Evolutionary conservation across 192 early-diverging fungal species (phyloP), one percentile per base, ranked within the genome.

Genomic region (Dissophora ornata): DNA sequence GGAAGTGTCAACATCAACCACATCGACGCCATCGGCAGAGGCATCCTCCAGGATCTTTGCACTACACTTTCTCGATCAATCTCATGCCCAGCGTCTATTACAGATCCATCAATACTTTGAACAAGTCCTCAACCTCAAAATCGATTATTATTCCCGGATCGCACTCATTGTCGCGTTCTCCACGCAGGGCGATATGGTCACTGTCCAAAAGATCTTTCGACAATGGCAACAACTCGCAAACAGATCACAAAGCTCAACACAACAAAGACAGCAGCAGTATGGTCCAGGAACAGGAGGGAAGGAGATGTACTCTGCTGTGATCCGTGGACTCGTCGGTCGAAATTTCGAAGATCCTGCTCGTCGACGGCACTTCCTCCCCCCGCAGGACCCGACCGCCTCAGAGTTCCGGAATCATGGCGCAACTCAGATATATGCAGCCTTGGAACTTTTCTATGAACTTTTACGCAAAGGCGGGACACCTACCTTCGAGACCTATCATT

Each of bases 31-130:
- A 48, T 42, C 40, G 8, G 34, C 29, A 33, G 30, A 34, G 3
- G 5, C 34, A 57, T 4, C 55, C 10, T 45, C 22, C 2, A 30
- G 4, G 3, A 55, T 28, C 6, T 34, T 49, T 36, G 49, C 51
- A 2, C 4, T 77, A 8, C 26, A 46, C 0, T 67, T 67, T 19
- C 33, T 67, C 7, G 11, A 24, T 0, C 30, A 46, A 15, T 77
- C 73, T 15, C 73, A 77, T 21, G 48, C 54, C 21, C 54, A 40
- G 2, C 73, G 73, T 6, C 32, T 77, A 19, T 26, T 67, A 1
- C 73, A 77, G 47, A 77, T 77, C 28, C 73, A 77, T 21, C 64
- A 67, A 7, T 77, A 77, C 38, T 57, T 77, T 49, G 64, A 77
- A 19, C n/a, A 61, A 13, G 59, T 67, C 4, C 53, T 77, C 11